A percentile compares a stretch with the other conserved stretches of the same genome.
Conservation (phyloP, 2,329 filamentous ascomycete genomes). For the Fusarium haematococcum region DNA sequence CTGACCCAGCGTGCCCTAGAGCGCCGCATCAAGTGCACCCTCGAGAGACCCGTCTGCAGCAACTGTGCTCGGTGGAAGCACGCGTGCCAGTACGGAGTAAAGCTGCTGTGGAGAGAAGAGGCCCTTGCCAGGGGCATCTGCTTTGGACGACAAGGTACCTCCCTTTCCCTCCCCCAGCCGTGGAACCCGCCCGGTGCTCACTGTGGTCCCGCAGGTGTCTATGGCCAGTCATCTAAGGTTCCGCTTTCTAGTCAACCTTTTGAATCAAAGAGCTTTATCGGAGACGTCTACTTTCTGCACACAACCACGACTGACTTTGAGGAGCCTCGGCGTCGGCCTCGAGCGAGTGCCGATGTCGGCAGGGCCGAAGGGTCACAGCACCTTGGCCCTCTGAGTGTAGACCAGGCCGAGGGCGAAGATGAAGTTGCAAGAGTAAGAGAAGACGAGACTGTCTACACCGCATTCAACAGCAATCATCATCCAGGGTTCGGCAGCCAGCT, state of each 20-base stretch:
- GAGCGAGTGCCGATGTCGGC: not conserved
- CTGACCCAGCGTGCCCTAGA: not conserved
- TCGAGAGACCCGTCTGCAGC: slow-evolving; percentile 12
- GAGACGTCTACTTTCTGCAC: slow-evolving; percentile 6
- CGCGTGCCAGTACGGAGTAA: slow-evolving; percentile 10
- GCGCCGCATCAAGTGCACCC: slow-evolving; percentile 8
- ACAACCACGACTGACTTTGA: not conserved
- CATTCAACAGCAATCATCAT: not conserved
- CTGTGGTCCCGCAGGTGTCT: not conserved
- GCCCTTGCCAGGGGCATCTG: slow-evolving; percentile 17
- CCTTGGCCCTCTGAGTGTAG: not conserved
- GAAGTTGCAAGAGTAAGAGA: not conserved
- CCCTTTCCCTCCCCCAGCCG: not conserved
- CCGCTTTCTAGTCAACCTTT: slow-evolving; percentile 1
- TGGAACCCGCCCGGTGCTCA: not conserved
- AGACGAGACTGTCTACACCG: not conserved
- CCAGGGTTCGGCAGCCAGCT: not conserved
- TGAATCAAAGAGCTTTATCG: not conserved
- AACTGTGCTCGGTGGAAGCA: slow-evolving; percentile 8
- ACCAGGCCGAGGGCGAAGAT: not conserved
- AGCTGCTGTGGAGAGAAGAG: slow-evolving; percentile 20
- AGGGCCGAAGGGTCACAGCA: not conserved
- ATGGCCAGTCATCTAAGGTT: slow-evolving; percentile 6
- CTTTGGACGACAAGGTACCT: slow-evolving; percentile 13
- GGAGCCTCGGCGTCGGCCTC: not conserved